phyloP scores from a whole-genome alignment of 768 basidiomycete genomes.

The Sporobolomyces phaffii region DNA sequence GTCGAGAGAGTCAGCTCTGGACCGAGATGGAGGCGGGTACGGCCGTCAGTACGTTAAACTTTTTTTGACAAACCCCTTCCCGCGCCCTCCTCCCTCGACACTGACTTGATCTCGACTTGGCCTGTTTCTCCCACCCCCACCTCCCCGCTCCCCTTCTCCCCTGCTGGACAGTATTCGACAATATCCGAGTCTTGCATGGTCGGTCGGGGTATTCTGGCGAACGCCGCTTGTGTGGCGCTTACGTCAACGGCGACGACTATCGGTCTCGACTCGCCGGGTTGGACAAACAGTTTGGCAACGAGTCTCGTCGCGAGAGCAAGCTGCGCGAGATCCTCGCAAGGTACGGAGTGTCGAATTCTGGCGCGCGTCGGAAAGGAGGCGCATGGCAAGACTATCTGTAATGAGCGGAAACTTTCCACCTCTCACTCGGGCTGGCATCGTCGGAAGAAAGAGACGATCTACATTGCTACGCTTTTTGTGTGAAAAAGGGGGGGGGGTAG shows the following conservation, averaged over 20 bases:
- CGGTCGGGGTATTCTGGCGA: conserved; percentile 82
- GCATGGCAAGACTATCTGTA: conserved; percentile 11
- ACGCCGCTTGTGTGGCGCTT: conserved; percentile 91
- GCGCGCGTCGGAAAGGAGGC: neutral
- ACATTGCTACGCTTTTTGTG: conserved; percentile 9
- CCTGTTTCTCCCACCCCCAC: no score
- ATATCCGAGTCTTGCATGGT: conserved; percentile 88
- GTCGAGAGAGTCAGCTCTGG: conserved; percentile 84
- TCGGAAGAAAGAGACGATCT: neutral
- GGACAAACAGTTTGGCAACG: conserved; percentile 29
- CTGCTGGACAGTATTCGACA: conserved; percentile 82
- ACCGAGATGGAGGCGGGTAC: conserved; percentile 80
- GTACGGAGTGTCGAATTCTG: neutral
- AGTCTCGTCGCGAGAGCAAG: neutral
- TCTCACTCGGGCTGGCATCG: neutral
- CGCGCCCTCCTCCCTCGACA: no score
- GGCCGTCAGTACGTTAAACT: conserved; percentile 61
- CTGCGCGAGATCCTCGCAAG: neutral
- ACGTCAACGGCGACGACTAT: conserved; percentile 86
- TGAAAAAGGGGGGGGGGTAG: no score
- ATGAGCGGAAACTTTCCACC: neutral
- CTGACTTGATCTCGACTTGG: no score
- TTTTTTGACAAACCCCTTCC: no score
- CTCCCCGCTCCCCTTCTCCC: no score
- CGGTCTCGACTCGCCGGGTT: conserved; percentile 59